Base-by-base conservation (phyloP, 768 basidiomycete species). In the Suillus placidus region DNA sequence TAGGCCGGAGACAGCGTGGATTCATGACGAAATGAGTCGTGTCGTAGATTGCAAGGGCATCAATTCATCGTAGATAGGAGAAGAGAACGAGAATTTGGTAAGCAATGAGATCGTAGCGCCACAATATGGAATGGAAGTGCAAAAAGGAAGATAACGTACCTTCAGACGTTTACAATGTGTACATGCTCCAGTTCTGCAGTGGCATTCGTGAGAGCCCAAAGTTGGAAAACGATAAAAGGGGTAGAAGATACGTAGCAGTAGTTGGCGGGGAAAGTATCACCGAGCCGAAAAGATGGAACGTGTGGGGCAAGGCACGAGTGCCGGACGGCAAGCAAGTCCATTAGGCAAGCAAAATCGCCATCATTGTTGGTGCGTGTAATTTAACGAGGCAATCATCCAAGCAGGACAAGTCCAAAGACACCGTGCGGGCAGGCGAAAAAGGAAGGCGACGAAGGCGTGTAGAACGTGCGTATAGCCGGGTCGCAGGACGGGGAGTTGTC, bases 141-240 rank as follows among this genome's bases (percentile, higher is more conserved):
- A 45, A 60, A 23, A 26, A 70, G 58, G 61, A 34, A 61, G 62
- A 57, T 65, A 38, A 79, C 87, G 65, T 78, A 90, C 91, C 89
- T 94, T 94, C 71, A 94, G 87, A 73, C 88, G 90, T 77, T 93
- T 94, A 84, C 93, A 94, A 72, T 94, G 87, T 4, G 85, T 90
- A 77, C 93, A 94, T 51, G 93, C 93, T 64, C 93, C 91, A 68
- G 89, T 88, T 51, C 92, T 94, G 75, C 51, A 69, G 35, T 43
- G 34, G 51, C 60, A 54, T 66, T 61, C 63, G 47, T 62, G n/a
- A 47, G 52, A 70, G 35, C 10, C 37, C 32, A 61, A 65, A 43
- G 65, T 66, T 54, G 52, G 14, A 23, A 23, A 63, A 64, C 63
- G 52, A 64, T 52, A 26, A 35, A 64, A 51, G 55, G 51, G 54